Conservation (phyloP, 805 yeast species). For the Yarrowia deformans region DNA sequence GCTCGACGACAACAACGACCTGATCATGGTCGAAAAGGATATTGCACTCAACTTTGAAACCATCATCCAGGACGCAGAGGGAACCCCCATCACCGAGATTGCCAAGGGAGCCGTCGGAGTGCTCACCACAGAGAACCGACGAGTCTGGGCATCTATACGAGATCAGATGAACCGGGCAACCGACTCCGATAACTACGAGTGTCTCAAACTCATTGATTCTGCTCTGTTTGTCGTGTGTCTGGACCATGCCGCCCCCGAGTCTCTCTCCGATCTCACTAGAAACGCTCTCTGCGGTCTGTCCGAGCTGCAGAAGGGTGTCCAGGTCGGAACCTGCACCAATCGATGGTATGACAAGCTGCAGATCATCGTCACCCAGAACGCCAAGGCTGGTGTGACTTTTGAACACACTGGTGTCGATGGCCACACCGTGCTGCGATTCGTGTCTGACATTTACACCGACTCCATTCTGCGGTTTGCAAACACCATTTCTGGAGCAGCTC, state of each 20-base stretch:
- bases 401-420: conserved; percentile 95
- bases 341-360: conserved; percentile 95
- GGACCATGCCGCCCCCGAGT: conserved; percentile 74
- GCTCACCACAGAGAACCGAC: conserved; percentile 86
- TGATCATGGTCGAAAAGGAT: conserved; percentile 77
- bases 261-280: conserved; percentile 66
- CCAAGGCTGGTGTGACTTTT: conserved; percentile 91
- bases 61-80: conserved; percentile 74
- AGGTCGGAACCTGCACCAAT: conserved; percentile 92
- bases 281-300: conserved; percentile 90
- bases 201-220: conserved; percentile 75
- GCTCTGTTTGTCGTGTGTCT: conserved; percentile 84
- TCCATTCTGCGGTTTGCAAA: conserved; percentile 86
- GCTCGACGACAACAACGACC: conserved; percentile 71
- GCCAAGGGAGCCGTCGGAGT: conserved; percentile 87
- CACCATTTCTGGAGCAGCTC: conserved; percentile 76
- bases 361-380: conserved; percentile 83
- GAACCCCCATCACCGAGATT: conserved; percentile 59
- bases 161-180: conserved; percentile 52
- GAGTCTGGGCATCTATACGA: conserved; percentile 84
- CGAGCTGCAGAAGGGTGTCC: conserved; percentile 80
- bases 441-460: conserved; percentile 89
- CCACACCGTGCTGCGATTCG: conserved; percentile 87
- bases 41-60: conserved; percentile 75
- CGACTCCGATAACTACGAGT: conserved; percentile 66